Base-by-base conservation (phyloP, 345 rosid species). In the Eucalyptus brandiana region DNA sequence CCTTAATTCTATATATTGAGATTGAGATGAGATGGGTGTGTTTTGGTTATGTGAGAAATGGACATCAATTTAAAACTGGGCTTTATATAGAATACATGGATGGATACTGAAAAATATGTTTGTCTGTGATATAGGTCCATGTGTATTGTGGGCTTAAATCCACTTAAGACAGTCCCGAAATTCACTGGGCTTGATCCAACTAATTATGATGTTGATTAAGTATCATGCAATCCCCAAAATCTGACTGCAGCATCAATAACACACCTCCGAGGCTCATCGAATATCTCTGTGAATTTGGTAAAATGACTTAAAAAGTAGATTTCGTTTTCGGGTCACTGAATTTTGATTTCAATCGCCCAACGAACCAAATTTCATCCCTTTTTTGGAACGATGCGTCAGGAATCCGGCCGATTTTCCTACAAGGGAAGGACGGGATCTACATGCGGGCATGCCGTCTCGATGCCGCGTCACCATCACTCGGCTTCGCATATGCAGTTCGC, bases 311-410 rank as follows among this genome's bases (percentile, higher is more conserved):
- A 62, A 6, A 62, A 0, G 18, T 65, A n/a, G 4, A 19, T 37
- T 37, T 3, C 15, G 45, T 10, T 37, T 9, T 10, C 26, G 45
- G 45, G 14, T 37, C 23, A 72, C 15, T 11, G 45, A 19, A 72
- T 72, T 37, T n/a, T 37, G 28, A 72, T 34, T 37, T 72, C 14
- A 19, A 72, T 21, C 3, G 5, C 45, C 45, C 28, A 0, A 37
- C 2, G 15, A 19, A 19, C 23, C 11, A 1, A 10, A 34, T 72
- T 32, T 34, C 14, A 60, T 34, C 40, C 24, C 2, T 32, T 9
- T 19, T 16, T 17, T 11, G 8, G 21, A 32, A 32, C 6, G 23
- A n/a, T 7, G 12, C 6, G 0, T 15, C 1, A 2, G 18, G 72
- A 69, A 69, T 34, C 24, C 12, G 24, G 3, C 44, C 19, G 24